Percentiles rank a stretch among this genome's conserved stretches.
These are phyloP conservation scores for Suillus sp. DNA, from an alignment of 768 basidiomycete species.

Conservation along the genomic window DNA sequence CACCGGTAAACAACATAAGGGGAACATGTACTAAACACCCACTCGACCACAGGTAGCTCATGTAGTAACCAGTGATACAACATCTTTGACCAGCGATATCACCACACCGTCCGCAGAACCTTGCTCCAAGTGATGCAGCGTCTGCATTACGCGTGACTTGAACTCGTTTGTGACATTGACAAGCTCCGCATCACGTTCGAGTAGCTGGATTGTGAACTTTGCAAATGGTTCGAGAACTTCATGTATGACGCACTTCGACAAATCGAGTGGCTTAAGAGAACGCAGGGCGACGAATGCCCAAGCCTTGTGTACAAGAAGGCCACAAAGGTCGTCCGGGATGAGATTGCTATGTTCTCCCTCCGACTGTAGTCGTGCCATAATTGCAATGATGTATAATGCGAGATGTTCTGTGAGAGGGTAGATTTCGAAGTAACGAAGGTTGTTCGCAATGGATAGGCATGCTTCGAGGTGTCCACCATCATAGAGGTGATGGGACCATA, in stretches of 20 bases:
- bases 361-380: conserved; percentile 1
- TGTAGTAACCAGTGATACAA: neutral
- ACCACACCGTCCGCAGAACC: neutral
- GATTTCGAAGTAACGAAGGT: conserved; percentile 9
- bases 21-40: neutral
- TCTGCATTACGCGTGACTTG: conserved; percentile 6
- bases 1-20: neutral
- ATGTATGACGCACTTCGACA: conserved; percentile 8
- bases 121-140: conserved; percentile 2
- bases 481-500: conserved; percentile 11
- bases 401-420: conserved; percentile 14
- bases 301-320: conserved; percentile 13
- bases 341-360: conserved; percentile 1
- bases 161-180: conserved; percentile 9
- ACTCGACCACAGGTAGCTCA: neutral
- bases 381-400: conserved; percentile 12
- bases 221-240: conserved; percentile 9
- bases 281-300: conserved; percentile 11
- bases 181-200: conserved; percentile 1
- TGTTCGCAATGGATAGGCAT: conserved; percentile 11
- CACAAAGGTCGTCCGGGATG: conserved; percentile 8
- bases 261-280: neutral
- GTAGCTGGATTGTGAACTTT: conserved; percentile 7
- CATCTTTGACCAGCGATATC: neutral
- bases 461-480: conserved; percentile 10